These are phyloP conservation scores for Diaporthe ilicicola DNA, from an alignment of 2,329 filamentous ascomycete genomes.

Conservation along the genomic window DNA sequence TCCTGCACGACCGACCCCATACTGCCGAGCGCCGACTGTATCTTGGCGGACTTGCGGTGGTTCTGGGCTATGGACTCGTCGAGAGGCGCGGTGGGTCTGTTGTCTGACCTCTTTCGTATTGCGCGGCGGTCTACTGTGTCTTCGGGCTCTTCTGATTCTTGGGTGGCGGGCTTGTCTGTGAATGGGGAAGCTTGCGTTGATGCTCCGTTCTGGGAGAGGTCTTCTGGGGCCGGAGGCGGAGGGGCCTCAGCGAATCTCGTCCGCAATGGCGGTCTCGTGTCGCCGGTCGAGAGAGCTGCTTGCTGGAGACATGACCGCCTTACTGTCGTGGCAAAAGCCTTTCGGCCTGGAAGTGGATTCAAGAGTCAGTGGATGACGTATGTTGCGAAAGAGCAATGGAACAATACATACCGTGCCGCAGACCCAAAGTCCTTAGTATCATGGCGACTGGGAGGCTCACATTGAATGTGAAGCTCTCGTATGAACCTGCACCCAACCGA, in stretches of 20 bases:
- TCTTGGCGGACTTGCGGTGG: constrained; percentile 47
- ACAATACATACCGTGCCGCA: constrained; percentile 60
- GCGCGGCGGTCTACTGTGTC: constrained; percentile 23
- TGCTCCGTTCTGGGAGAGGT: not conserved
- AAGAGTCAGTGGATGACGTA: constrained; percentile 35
- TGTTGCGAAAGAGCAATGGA: not conserved
- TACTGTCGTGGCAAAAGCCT: constrained; percentile 57
- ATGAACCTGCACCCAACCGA: not conserved
- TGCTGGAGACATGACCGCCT: constrained; percentile 46
- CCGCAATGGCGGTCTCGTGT: constrained; percentile 38
- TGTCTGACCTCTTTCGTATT: not conserved
- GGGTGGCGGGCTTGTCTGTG: not conserved
- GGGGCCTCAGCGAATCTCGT: constrained; percentile 37
- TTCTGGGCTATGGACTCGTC: constrained; percentile 42
- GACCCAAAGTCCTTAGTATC: constrained; percentile 63
- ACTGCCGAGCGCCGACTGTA: constrained; percentile 55
- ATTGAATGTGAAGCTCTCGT: constrained; percentile 26
- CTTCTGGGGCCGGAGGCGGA: constrained; percentile 32
- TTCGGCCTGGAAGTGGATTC: constrained; percentile 54
- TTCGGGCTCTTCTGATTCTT: constrained; percentile 34
- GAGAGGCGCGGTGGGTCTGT: not conserved
- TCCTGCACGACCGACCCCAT: constrained; percentile 59
- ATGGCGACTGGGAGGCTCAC: constrained; percentile 49
- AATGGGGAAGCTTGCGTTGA: not conserved
- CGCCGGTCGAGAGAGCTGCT: constrained; percentile 49